These are phyloP conservation scores for Cutaneotrichosporon arboriforme DNA, from an alignment of 1,284 basidiomycete genomes.

Conservation along the genomic window DNA sequence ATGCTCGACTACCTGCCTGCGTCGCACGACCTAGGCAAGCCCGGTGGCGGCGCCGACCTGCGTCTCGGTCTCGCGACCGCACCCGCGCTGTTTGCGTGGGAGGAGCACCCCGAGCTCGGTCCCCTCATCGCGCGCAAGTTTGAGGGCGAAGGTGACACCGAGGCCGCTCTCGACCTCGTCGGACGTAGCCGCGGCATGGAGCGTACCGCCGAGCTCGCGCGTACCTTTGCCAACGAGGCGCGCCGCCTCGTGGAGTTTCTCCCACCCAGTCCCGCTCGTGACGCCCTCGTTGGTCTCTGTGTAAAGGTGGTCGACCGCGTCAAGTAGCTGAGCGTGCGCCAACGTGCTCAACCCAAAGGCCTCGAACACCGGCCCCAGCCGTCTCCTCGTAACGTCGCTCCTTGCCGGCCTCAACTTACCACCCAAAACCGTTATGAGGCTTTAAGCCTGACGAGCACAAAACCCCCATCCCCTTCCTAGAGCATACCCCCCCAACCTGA, in stretches of 20 bases:
- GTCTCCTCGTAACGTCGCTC: too few relatives aligned
- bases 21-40: slow-evolving; percentile 69
- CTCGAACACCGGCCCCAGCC: too few relatives aligned
- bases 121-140: slow-evolving; percentile 83
- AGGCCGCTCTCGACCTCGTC: slow-evolving; percentile 69
- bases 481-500: too few relatives aligned
- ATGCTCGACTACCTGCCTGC: slow-evolving; percentile 76
- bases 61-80: slow-evolving; percentile 83
- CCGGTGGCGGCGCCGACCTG: slow-evolving; percentile 73
- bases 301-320: slow-evolving; percentile 48
- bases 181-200: slow-evolving; percentile 68
- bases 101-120: slow-evolving; percentile 71
- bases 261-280: slow-evolving; percentile 74
- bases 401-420: too few relatives aligned
- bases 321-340: slow-evolving; percentile 34
- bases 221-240: slow-evolving; percentile 71
- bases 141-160: slow-evolving; percentile 73
- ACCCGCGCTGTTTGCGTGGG: slow-evolving; percentile 90
- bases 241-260: slow-evolving; percentile 63
- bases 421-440: too few relatives aligned
- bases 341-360: too few relatives aligned
- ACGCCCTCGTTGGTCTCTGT: slow-evolving; percentile 56
- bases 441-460: too few relatives aligned
- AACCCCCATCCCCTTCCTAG: too few relatives aligned
- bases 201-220: slow-evolving; percentile 72